Evolutionary conservation across 2,329 filamentous ascomycete genomes (phyloP).

Genomic region (Podosphaera fusca): DNA sequence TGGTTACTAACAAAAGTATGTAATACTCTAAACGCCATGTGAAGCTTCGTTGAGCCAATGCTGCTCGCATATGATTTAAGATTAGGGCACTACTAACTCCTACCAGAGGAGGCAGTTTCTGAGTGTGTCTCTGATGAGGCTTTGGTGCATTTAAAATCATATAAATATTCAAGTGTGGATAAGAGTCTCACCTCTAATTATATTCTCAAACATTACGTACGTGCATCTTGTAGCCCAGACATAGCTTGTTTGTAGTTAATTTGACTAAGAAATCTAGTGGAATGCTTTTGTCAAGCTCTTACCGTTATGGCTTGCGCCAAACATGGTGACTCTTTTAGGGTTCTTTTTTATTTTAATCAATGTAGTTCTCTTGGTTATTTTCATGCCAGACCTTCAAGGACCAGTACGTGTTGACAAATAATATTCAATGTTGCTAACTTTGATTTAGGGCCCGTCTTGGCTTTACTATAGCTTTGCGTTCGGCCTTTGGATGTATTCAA

Average conservation of each 20-base stretch:
- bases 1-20: conserved; percentile 20
- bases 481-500: conserved; percentile 96
- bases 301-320: conserved; percentile 89
- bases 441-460: conserved; percentile 55
- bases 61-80: background rate
- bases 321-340: conserved; percentile 87
- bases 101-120: conserved; percentile 30
- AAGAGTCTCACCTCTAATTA: conserved; percentile 86
- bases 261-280: conserved; percentile 38
- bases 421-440: background rate
- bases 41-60: background rate
- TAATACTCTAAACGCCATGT: background rate
- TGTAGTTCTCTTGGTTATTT: conserved; percentile 46
- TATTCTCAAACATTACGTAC: conserved; percentile 84
- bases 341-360: conserved; percentile 89
- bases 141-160: conserved; percentile 72
- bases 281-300: conserved; percentile 83
- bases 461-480: conserved; percentile 89
- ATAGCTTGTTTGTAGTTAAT: conserved; percentile 4
- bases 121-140: conserved; percentile 75
- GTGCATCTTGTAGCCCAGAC: conserved; percentile 15
- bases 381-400: conserved; percentile 74
- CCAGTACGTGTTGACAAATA: conserved; percentile 34
- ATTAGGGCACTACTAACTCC: background rate
- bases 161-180: conserved; percentile 96